Conservation (phyloP, 345 rosid species). For the Lumnitzera racemosa region DNA sequence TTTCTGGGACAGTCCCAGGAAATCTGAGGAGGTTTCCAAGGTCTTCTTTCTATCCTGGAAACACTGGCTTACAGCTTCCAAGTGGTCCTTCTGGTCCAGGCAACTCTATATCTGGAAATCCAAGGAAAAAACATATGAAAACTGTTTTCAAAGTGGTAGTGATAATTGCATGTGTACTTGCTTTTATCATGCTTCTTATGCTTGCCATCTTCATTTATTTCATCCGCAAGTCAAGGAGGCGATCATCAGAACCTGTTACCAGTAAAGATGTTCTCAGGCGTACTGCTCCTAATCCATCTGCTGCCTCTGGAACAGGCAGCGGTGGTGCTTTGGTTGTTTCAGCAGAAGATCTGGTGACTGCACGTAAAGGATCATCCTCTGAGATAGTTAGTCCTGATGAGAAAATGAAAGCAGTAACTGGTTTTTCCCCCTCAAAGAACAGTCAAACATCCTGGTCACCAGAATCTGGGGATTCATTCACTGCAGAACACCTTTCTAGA, state of each 20-base stretch:
- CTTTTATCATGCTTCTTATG: slow-evolving; percentile 59
- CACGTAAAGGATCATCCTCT: slow-evolving; percentile 78
- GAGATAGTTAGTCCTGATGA: slow-evolving; percentile 74
- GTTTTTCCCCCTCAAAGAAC: slow-evolving; percentile 85
- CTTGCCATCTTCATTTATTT: slow-evolving; percentile 65
- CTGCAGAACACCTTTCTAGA: slow-evolving; percentile 70
- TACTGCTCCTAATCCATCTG: slow-evolving; percentile 45
- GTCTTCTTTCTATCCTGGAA: slow-evolving; percentile 88
- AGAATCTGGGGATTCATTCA: slow-evolving; percentile 81
- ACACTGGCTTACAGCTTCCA: slow-evolving; percentile 49
- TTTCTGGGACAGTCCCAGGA: slow-evolving; percentile 87
- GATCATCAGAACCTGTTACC: slow-evolving; percentile 32
- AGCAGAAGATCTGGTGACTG: slow-evolving; percentile 72
- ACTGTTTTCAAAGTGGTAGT: slow-evolving; percentile 57
- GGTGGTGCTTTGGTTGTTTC: slow-evolving; percentile 70
- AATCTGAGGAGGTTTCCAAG: slow-evolving; percentile 63
- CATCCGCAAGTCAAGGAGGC: slow-evolving; percentile 50
- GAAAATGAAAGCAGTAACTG: slow-evolving; percentile 53
- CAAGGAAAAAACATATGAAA: slow-evolving; percentile 44
- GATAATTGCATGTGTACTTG: slow-evolving; percentile 66
- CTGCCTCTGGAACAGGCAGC: slow-evolving; percentile 31
- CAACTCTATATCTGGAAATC: slow-evolving; percentile 26
- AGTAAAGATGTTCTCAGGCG: slow-evolving; percentile 38
- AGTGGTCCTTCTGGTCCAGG: slow-evolving; percentile 37
- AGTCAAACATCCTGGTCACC: slow-evolving; percentile 87